These are phyloP conservation scores for Globisporangium takayamanum DNA, from an alignment of 352 stramenopile species.

Conservation along the genomic window DNA sequence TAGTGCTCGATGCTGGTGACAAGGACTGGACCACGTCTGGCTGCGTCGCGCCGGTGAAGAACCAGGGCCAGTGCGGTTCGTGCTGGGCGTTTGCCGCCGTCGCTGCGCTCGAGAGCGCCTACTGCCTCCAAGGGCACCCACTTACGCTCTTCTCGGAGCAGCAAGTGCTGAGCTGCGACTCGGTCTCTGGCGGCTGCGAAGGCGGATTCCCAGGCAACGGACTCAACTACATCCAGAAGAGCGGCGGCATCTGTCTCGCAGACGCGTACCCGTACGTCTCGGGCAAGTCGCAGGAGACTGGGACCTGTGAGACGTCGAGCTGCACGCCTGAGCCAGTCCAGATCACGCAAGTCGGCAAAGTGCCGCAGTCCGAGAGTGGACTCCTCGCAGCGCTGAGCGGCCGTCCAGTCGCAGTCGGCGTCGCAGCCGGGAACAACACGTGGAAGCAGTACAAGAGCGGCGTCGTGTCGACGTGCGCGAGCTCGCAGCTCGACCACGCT, in stretches of 20 bases:
- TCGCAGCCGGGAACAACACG: constrained; percentile 91
- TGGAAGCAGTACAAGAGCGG: constrained; percentile 98
- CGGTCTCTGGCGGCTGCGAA: constrained; percentile 75
- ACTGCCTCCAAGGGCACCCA: constrained; percentile 69
- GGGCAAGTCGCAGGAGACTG: constrained; percentile 23
- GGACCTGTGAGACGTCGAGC: constrained; percentile 22
- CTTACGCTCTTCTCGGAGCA: constrained; percentile 89
- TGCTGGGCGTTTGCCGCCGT: constrained; percentile 97
- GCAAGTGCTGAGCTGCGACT: constrained; percentile 90
- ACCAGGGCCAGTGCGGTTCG: constrained; percentile 96
- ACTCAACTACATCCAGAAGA: constrained; percentile 83
- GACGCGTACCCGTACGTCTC: constrained; percentile 81
- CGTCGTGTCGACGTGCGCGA: constrained; percentile 78
- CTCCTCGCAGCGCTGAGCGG: constrained; percentile 84
- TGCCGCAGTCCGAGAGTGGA: constrained; percentile 70
- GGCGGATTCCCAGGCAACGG: constrained; percentile 87
- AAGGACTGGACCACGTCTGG: constrained; percentile 60
- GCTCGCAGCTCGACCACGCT: constrained; percentile 94
- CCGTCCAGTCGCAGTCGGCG: constrained; percentile 92
- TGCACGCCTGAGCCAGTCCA: constrained; percentile 27
- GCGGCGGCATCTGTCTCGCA: constrained; percentile 73
- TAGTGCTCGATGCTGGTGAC: constrained; percentile 7
- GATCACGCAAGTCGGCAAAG: constrained; percentile 41
- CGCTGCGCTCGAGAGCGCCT: constrained; percentile 86
- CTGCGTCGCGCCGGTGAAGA: constrained; percentile 82